phyloP scores from a whole-genome alignment of 192 early-diverging fungal species.

The Backusella macrospora region DNA sequence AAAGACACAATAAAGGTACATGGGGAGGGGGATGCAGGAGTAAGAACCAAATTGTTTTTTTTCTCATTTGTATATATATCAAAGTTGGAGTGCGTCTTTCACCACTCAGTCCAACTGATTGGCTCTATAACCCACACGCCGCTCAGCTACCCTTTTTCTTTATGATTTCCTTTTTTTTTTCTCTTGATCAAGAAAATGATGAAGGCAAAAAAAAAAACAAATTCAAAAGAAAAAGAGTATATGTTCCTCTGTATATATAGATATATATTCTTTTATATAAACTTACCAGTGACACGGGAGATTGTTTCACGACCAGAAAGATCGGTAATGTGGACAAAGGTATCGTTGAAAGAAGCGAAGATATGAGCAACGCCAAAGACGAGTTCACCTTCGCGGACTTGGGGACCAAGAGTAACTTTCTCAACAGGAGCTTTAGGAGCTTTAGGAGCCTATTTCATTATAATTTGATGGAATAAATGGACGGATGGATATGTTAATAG shows the following conservation, averaged over 20 bases:
- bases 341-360: constrained; percentile 99
- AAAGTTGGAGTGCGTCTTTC: constrained; percentile 30
- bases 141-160: constrained; percentile 20
- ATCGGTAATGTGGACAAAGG: constrained; percentile 99
- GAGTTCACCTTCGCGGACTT: constrained; percentile 96
- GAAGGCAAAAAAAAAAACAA: not conserved
- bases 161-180: not conserved
- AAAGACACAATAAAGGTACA: constrained; percentile 36
- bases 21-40: constrained; percentile 36
- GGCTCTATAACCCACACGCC: constrained; percentile 25
- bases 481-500: not conserved
- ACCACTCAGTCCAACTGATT: constrained; percentile 29
- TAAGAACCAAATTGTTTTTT: constrained; percentile 6
- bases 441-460: constrained; percentile 23
- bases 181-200: not conserved
- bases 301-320: constrained; percentile 99
- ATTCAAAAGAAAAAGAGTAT: not conserved
- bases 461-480: constrained; percentile 26
- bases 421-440: constrained; percentile 48
- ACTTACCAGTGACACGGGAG: constrained; percentile 94
- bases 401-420: constrained; percentile 93
- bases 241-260: constrained; percentile 8
- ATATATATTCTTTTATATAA: not conserved
- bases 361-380: constrained; percentile 99
- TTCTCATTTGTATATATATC: not conserved